These are phyloP conservation scores for Colletotrichum limetticola DNA, from an alignment of 2,329 filamentous ascomycete genomes.

Conservation along the genomic window DNA sequence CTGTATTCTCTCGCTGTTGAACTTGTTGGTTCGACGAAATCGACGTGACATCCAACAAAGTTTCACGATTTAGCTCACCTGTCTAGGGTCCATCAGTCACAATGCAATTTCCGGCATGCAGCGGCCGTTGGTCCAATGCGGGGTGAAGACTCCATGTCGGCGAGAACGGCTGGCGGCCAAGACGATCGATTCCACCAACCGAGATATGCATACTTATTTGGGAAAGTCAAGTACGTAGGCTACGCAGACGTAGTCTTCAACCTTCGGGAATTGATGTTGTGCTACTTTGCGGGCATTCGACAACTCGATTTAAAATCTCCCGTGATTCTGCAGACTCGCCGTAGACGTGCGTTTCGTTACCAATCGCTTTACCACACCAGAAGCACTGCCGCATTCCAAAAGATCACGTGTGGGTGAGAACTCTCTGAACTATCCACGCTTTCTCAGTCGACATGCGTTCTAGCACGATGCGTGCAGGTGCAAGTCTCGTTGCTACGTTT, in stretches of 20 bases:
- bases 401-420: neutral
- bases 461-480: neutral
- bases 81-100: neutral
- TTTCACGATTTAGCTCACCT: neutral
- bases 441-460: neutral
- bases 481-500: neutral
- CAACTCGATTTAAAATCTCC: neutral
- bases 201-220: neutral
- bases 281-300: too few relatives aligned
- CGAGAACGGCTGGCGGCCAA: neutral
- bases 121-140: neutral
- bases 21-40: neutral
- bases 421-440: neutral
- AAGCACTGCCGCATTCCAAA: neutral
- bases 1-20: neutral
- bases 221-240: neutral
- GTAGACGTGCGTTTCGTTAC: neutral
- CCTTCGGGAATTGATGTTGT: neutral
- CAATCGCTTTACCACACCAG: neutral
- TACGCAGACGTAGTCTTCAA: too few relatives aligned
- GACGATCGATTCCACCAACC: neutral
- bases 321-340: neutral
- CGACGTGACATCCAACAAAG: neutral
- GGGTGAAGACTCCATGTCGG: neutral
- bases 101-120: conserved; percentile 4